Base-by-base conservation (phyloP, 176 grass and related monocot species). In the Rhynchospora tenuis region DNA sequence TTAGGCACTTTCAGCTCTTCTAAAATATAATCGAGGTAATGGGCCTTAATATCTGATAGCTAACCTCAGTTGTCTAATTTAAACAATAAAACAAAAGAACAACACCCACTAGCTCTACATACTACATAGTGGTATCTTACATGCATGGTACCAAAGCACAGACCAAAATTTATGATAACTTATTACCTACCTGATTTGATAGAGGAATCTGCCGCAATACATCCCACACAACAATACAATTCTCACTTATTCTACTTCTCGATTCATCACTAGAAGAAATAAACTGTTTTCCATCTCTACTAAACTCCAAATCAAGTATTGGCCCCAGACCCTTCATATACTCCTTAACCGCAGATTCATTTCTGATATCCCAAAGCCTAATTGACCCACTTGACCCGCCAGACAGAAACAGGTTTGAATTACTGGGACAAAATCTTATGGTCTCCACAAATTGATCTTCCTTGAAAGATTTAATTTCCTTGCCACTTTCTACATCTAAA, bases 141-240 rank as follows among this genome's bases (percentile, higher is more conserved):
- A 52, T 7, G 22, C 1, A 0, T 29, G 23, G 72, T 29, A 54
- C 12, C 13, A 12, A 52, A 74, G 24, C 22, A 45, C 10, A 74
- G 46, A 75, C 47, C 28, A 75, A 16, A 54, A 50, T 27, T 73
- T 12, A 26, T 73, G 45, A n/a, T 0, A 73, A 47, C 17, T 73
- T 74, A 20, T 74, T 75, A 92, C 94, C 90, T 75, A 92, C 94
- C 90, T 97, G 94, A 84, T 94, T 94, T 47, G 94, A 97, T 73
- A 97, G 81, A 89, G 94, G 92, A 85, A 97, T 69, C 88, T 97
- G 88, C 48, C 94, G 92, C 43, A 48, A 6, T 19, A 85, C 73
- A 89, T 97, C 94, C 94, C 92, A 97, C 19, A 97, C 45, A 45
- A 97, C 89, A 81, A 97, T 91, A 88, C 88, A 89, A 31, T 97